Evolutionary conservation across 106 monocot species (phyloP).

Genomic region (Acorus calamus): DNA sequence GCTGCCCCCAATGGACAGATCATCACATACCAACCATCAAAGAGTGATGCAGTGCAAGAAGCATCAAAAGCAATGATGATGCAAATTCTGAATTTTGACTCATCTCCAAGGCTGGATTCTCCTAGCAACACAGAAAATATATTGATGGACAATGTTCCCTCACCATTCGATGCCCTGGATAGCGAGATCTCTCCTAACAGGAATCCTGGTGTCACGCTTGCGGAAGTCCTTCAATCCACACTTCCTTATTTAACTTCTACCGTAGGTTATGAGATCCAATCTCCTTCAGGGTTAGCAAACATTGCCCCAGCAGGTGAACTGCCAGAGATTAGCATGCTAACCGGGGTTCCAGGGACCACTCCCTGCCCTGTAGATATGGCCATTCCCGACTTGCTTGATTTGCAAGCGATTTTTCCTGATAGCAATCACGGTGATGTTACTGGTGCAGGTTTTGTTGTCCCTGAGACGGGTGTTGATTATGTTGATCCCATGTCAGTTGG

Average conservation of each 20-base stretch:
- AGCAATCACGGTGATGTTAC: slow-evolving; percentile 2
- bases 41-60: slow-evolving; percentile 6
- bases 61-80: slow-evolving; percentile 5
- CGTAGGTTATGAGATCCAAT: slow-evolving; percentile 18
- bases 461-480: neutral
- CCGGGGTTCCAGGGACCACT: slow-evolving; percentile 12
- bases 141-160: slow-evolving; percentile 4
- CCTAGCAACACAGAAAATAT: slow-evolving; percentile 9
- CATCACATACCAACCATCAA: slow-evolving; percentile 19
- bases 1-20: slow-evolving; percentile 20
- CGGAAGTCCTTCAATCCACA: slow-evolving; percentile 5
- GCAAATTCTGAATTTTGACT: slow-evolving; percentile 17
- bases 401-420: slow-evolving; percentile 8
- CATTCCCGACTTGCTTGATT: slow-evolving; percentile 4
- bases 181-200: neutral
- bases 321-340: slow-evolving; percentile 7
- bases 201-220: slow-evolving; percentile 18
- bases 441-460: neutral
- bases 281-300: slow-evolving; percentile 1
- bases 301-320: neutral
- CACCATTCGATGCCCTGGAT: neutral
- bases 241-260: slow-evolving; percentile 10
- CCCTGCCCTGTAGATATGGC: neutral
- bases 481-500: neutral
- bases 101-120: neutral